Evolutionary conservation across 345 rosid species (phyloP).

Genomic region (Erodium maritimum): DNA sequence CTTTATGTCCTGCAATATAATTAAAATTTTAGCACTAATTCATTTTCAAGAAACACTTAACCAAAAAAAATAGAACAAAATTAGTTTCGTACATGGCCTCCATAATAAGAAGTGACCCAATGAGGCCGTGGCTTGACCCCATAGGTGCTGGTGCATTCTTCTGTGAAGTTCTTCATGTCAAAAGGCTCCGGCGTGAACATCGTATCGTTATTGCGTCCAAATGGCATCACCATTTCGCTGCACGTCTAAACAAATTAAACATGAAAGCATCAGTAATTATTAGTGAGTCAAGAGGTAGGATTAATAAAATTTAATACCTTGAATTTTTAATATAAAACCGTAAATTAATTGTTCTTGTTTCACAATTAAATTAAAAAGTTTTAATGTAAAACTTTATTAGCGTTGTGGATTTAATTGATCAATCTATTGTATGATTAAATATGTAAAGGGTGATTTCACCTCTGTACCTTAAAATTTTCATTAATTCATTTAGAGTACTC

Average conservation of each 20-base stretch:
- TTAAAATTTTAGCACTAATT: not conserved
- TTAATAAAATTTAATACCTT: too few species aligned
- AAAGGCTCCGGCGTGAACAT: slow-evolving; percentile 53
- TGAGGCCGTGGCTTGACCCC: slow-evolving; percentile 60
- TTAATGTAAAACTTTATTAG: too few species aligned
- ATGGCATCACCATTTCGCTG: slow-evolving; percentile 55
- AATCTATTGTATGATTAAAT: too few species aligned
- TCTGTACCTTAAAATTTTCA: too few species aligned
- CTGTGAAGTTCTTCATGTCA: slow-evolving; percentile 22
- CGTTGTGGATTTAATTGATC: too few species aligned
- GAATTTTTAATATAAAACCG: too few species aligned
- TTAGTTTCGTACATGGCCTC: slow-evolving; percentile 34
- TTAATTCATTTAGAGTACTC: too few species aligned
- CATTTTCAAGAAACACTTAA: not conserved
- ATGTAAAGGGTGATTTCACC: too few species aligned
- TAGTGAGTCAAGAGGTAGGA: too few species aligned
- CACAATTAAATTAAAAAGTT: too few species aligned
- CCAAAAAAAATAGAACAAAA: not conserved
- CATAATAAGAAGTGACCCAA: slow-evolving; percentile 55
- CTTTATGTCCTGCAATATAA: slow-evolving; percentile 30
- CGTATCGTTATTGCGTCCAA: slow-evolving; percentile 29
- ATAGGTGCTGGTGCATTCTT: slow-evolving; percentile 27
- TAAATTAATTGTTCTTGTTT: too few species aligned
- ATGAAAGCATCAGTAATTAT: too few species aligned
- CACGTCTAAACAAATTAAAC: slow-evolving; percentile 39